Conservation (phyloP, 306 rosid genomes). For the Pachyrhizus erosus region DNA sequence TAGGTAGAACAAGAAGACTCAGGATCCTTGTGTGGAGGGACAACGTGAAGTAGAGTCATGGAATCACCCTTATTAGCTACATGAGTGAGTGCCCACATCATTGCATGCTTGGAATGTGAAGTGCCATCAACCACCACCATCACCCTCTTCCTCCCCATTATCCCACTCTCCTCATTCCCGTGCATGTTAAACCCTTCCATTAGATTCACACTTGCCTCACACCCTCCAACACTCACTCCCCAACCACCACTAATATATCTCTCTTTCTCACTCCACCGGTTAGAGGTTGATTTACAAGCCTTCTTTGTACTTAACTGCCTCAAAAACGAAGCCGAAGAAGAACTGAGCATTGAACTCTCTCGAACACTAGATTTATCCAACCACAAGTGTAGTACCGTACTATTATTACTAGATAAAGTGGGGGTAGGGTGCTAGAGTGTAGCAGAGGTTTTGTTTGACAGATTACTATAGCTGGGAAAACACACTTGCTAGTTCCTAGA, state of each 20-base stretch:
- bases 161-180: slow-evolving; percentile 54
- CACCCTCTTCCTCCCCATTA: slow-evolving; percentile 74
- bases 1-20: slow-evolving; percentile 55
- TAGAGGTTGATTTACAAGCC: slow-evolving; percentile 70
- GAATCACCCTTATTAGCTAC: slow-evolving; percentile 80
- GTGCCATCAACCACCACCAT: slow-evolving; percentile 89
- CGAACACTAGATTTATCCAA: slow-evolving; percentile 8
- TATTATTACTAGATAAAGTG: slow-evolving; percentile 30
- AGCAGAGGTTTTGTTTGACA: slow-evolving; percentile 34
- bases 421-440: slow-evolving; percentile 40
- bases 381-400: slow-evolving; percentile 18
- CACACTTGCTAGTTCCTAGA: slow-evolving; percentile 2
- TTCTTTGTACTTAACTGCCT: slow-evolving; percentile 73
- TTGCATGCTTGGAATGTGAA: slow-evolving; percentile 83
- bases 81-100: slow-evolving; percentile 95
- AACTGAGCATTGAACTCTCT: slow-evolving; percentile 53
- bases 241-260: slow-evolving; percentile 36
- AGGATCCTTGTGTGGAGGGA: slow-evolving; percentile 53
- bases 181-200: slow-evolving; percentile 71
- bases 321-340: slow-evolving; percentile 58
- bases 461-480: slow-evolving; percentile 35
- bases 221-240: slow-evolving; percentile 29
- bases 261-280: slow-evolving; percentile 62
- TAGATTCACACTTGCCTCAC: slow-evolving; percentile 55
- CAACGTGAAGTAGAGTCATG: slow-evolving; percentile 80